Base-by-base conservation (phyloP, 352 stramenopile species). In the Pythium chondricola region DNA sequence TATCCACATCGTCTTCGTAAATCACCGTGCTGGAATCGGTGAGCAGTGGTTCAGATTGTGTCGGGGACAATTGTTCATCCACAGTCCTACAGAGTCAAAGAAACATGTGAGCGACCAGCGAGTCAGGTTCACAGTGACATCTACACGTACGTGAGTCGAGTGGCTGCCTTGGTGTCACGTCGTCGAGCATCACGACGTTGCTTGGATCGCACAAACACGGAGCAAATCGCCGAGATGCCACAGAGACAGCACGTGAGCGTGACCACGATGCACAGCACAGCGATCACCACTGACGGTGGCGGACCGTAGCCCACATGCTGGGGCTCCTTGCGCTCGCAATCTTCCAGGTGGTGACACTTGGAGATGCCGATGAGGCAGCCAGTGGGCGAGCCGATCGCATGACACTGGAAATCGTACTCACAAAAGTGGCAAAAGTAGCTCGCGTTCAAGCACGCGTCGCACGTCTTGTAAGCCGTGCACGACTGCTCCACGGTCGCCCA, bases 381-480 rank as follows among this genome's bases (percentile, higher is more conserved):
- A 27, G 67, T 58, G 0, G 65, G 64, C 9, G 79, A 91, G 10
- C 74, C 76, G 25, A 93, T 88, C 10, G 69, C 62, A 39, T 94
- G 83, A 58, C 83, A 94, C 52, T 92, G 65, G 46, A 88, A 91
- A 67, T 94, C 83, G 25, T 55, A 77, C 54, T 85, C 63, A 58
- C 83, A 94, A 38, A 92, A 94, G 47, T 94, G 83, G 50, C 83
- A 94, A 10, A 71, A 44, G 55, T 74, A 69, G 58, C 80, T 90
- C 16, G 82, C 67, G 29, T 77, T 82, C 38, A 93, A 48, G 43
- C 82, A 93, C 30, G 69, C 63, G 47, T 93, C 82, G 55, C 82
- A 93, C 35, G 81, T 77, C 37, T 84, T 83, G 60, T 85, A 62
- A 2, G 47, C 44, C 21, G 69, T 43, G 41, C 78, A 89, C 13